Percentiles rank a stretch among this genome's conserved stretches.
These are phyloP conservation scores for Gossypium davidsonii DNA, from an alignment of 441 rosid species.

Conservation along the genomic window DNA sequence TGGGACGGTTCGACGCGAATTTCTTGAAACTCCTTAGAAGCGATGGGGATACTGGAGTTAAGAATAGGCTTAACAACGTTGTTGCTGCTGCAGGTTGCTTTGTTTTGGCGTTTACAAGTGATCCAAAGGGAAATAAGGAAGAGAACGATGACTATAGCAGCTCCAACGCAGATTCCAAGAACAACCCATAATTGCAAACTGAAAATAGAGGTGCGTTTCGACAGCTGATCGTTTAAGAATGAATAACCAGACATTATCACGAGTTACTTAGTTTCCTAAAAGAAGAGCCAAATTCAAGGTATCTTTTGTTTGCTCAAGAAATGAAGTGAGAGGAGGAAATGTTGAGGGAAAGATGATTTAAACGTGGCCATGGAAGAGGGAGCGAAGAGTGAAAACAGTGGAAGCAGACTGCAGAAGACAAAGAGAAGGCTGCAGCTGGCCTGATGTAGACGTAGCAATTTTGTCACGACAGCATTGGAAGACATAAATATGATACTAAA, in stretches of 20 bases:
- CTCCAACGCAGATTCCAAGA: constrained; percentile 74
- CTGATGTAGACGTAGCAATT: no score
- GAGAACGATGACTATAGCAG: constrained; percentile 62
- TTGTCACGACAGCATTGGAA: no score
- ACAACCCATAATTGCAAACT: constrained; percentile 74
- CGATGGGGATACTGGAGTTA: constrained; percentile 42
- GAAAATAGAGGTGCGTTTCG: constrained; percentile 61
- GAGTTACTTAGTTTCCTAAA: background rate
- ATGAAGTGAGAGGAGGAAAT: no score
- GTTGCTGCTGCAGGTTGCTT: constrained; percentile 7
- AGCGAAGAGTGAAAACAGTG: no score
- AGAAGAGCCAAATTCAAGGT: no score
- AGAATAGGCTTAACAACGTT: constrained; percentile 18
- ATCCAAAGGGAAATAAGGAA: constrained; percentile 77
- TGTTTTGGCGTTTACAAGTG: constrained; percentile 45
- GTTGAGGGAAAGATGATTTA: no score
- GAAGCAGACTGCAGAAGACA: no score
- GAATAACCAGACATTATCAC: constrained; percentile 35
- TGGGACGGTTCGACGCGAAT: constrained; percentile 48
- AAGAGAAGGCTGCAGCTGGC: no score
- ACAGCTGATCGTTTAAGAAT: constrained; percentile 55
- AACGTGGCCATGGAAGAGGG: no score
- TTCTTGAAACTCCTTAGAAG: constrained; percentile 74
- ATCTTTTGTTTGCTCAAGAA: no score
- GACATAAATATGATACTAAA: no score